Evolutionary conservation across 2,329 filamentous ascomycete species (phyloP).

Genomic region (Hypoxylon sp.): DNA sequence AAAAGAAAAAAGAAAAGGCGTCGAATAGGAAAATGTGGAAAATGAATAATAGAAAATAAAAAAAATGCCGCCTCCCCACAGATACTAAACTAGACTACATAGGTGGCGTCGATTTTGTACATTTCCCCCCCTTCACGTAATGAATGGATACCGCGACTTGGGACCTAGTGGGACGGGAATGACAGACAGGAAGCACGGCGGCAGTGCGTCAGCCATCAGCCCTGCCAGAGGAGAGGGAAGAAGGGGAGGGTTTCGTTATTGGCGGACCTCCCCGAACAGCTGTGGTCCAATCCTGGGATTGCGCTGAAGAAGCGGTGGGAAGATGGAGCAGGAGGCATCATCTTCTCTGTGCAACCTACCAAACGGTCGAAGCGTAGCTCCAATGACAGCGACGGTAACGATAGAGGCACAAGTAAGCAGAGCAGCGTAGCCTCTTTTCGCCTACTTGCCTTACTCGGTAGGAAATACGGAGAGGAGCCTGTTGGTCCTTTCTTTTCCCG

Average conservation of each 20-base stretch:
- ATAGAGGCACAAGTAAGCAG: slow-evolving; percentile 23
- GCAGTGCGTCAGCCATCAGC: slow-evolving; percentile 43
- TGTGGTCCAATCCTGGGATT: slow-evolving; percentile 40
- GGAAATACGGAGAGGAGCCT: neutral
- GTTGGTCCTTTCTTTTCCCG: slow-evolving; percentile 2
- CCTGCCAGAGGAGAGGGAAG: slow-evolving; percentile 35
- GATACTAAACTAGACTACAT: neutral
- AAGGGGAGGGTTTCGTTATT: slow-evolving; percentile 22
- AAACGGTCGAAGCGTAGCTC: slow-evolving; percentile 38
- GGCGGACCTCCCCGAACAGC: slow-evolving; percentile 42
- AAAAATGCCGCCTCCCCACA: slow-evolving; percentile 27
- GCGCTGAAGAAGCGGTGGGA: slow-evolving; percentile 44
- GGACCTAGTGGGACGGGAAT: slow-evolving; percentile 36
- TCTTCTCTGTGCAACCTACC: slow-evolving; percentile 36
- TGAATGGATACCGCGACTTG: slow-evolving; percentile 17
- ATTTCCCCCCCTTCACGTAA: slow-evolving; percentile 23
- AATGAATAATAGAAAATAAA: slow-evolving; percentile 11
- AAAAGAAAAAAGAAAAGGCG: slow-evolving; percentile 9
- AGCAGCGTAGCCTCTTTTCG: slow-evolving; percentile 26
- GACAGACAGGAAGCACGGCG: slow-evolving; percentile 37
- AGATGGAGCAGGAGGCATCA: slow-evolving; percentile 20
- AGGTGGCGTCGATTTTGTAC: neutral
- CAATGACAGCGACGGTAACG: slow-evolving; percentile 28
- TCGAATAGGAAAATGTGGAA: slow-evolving; percentile 3
- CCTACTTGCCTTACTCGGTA: slow-evolving; percentile 9